Percentiles rank a stretch among this genome's conserved stretches.
phyloP scores from a whole-genome alignment of 2,329 filamentous ascomycete species.

The Ophiostoma pallidulum region DNA sequence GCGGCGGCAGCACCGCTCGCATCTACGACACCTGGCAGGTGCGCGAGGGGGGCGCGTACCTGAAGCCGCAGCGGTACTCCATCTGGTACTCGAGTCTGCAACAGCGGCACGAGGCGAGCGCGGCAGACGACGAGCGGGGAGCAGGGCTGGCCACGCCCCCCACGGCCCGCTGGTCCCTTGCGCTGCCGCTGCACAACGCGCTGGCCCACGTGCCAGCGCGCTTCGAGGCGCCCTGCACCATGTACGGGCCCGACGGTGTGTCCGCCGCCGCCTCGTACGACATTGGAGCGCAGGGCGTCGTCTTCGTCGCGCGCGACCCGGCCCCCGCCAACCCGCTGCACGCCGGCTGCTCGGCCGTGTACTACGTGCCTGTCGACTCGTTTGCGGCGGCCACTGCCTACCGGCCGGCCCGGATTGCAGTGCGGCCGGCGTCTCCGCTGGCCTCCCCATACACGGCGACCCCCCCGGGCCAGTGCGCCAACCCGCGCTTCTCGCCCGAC shows the following conservation, averaged over 20 bases:
- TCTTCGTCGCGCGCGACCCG: constrained; percentile 24
- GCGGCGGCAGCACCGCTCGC: constrained; percentile 21
- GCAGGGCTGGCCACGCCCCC: no score
- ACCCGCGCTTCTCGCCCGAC: constrained; percentile 30
- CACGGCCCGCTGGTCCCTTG: constrained; percentile 25
- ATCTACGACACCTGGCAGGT: constrained; percentile 28
- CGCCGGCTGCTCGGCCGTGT: constrained; percentile 20
- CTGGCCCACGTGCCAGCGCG: constrained; percentile 18
- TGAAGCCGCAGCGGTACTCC: constrained; percentile 23
- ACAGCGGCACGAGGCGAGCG: not conserved
- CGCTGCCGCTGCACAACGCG: constrained; percentile 25
- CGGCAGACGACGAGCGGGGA: not conserved
- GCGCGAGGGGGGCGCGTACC: constrained; percentile 25
- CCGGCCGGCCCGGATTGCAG: constrained; percentile 16
- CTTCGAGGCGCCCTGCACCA: constrained; percentile 25
- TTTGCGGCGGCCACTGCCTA: constrained; percentile 19
- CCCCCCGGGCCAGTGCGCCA: constrained; percentile 8
- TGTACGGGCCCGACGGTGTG: constrained; percentile 22
- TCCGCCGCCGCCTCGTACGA: constrained; percentile 23
- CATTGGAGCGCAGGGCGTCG: constrained; percentile 26
- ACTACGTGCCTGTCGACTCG: constrained; percentile 26
- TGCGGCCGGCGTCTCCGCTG: not conserved
- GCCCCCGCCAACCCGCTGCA: constrained; percentile 12
- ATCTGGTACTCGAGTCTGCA: constrained; percentile 33
- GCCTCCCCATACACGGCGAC: not conserved